Evolutionary conservation across 108 stramenopile genomes (phyloP).

Genomic region (Nannochloropsis oceanica): DNA sequence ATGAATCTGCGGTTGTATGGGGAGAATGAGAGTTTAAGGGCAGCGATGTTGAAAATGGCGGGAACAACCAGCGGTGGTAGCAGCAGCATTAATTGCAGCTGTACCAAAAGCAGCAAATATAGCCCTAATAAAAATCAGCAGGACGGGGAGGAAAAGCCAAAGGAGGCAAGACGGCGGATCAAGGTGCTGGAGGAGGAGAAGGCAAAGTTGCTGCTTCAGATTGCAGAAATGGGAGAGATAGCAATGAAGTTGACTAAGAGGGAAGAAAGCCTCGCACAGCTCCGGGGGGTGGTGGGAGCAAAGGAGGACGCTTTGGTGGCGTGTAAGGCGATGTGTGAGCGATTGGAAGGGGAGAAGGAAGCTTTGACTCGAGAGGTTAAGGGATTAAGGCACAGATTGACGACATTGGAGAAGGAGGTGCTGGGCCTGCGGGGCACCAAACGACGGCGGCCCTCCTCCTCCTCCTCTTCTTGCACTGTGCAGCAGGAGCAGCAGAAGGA

Average conservation of each 20-base stretch:
- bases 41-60: background rate
- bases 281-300: background rate
- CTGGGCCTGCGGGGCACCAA: background rate
- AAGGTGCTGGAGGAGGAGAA: background rate
- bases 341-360: background rate
- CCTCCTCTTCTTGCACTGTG: background rate
- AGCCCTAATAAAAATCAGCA: background rate
- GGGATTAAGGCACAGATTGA: background rate
- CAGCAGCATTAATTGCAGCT: no score
- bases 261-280: background rate
- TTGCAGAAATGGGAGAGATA: background rate
- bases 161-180: background rate
- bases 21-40: background rate
- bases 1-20: background rate
- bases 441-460: background rate
- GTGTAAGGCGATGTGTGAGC: background rate
- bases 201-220: background rate
- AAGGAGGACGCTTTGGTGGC: background rate
- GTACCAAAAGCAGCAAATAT: background rate
- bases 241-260: background rate
- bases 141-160: background rate
- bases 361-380: background rate
- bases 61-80: no score
- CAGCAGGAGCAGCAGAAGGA: background rate
- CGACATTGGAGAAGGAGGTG: background rate